Evolutionary conservation across 352 stramenopile genomes (phyloP).

Genomic region (Globisporangium irregulare): DNA sequence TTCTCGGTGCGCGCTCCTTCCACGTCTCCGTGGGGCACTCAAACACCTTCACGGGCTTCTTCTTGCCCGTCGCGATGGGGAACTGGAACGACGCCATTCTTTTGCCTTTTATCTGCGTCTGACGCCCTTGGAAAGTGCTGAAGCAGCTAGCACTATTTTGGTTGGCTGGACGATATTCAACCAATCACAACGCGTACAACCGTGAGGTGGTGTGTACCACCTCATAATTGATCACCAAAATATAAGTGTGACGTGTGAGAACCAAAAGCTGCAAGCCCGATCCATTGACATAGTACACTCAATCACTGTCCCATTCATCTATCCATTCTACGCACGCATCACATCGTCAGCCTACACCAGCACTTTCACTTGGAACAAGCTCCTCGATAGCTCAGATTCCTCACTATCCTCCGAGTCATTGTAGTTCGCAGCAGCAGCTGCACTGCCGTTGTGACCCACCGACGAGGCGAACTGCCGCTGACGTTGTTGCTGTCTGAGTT

Average conservation of each 20-base stretch:
- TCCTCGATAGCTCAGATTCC: slow-evolving; percentile 23
- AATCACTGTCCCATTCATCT: not conserved
- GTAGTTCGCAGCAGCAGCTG: not conserved
- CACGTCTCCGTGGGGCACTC: slow-evolving; percentile 71
- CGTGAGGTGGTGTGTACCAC: slow-evolving; percentile 4
- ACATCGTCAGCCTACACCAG: slow-evolving; percentile 30
- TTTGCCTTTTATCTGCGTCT: not conserved
- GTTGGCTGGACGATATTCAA: slow-evolving; percentile 17
- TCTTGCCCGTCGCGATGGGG: slow-evolving; percentile 69
- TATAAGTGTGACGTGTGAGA: slow-evolving; percentile 31
- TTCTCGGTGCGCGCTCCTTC: slow-evolving; percentile 44
- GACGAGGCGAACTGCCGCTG: slow-evolving; percentile 6
- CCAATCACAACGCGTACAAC: slow-evolving; percentile 12
- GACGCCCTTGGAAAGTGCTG: not conserved
- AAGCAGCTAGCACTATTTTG: not conserved
- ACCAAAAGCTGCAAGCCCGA: not conserved
- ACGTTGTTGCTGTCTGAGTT: slow-evolving; percentile 19
- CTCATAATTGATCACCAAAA: not conserved
- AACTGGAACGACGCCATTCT: slow-evolving; percentile 58
- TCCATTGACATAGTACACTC: not conserved
- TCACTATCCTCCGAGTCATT: slow-evolving; percentile 15
- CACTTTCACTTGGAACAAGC: slow-evolving; percentile 68
- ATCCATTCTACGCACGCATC: not conserved
- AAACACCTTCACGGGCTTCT: slow-evolving; percentile 77
- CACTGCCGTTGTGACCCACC: not conserved